Evolutionary conservation across 106 monocot genomes (phyloP).

Genomic region (Dioscorea zingiberensis): DNA sequence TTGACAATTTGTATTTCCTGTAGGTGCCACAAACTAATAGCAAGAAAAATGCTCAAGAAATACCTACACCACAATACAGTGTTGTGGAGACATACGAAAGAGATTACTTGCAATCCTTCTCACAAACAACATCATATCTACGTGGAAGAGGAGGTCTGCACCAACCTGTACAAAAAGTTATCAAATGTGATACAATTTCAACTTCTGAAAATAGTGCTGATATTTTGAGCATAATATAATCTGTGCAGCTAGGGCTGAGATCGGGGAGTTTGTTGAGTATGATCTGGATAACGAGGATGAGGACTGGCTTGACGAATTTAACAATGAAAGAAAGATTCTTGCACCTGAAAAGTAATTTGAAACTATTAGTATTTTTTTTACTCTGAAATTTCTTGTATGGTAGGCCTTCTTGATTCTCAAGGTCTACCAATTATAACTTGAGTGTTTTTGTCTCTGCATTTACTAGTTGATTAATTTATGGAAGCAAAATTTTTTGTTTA

Average conservation of each 20-base stretch:
- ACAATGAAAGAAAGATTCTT: conserved; percentile 71
- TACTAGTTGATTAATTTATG: not conserved
- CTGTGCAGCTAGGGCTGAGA: conserved; percentile 79
- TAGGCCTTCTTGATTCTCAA: not conserved
- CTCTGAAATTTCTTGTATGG: not conserved
- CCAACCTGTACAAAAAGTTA: not conserved
- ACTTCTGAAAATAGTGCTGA: not conserved
- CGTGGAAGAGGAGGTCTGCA: conserved; percentile 93
- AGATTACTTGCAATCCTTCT: conserved; percentile 81
- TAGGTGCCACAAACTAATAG: conserved; percentile 42
- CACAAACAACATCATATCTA: conserved; percentile 77
- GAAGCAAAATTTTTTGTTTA: not conserved
- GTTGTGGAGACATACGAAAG: conserved; percentile 91
- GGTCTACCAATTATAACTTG: not conserved
- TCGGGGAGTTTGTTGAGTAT: conserved; percentile 96
- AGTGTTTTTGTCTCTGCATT: not conserved
- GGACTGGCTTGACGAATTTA: conserved; percentile 87
- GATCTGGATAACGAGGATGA: conserved; percentile 97
- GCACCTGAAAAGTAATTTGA: conserved; percentile 68
- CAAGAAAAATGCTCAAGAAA: conserved; percentile 66
- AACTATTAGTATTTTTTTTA: conserved; percentile 1
- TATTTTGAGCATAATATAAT: conserved; percentile 9
- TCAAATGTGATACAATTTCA: not conserved
- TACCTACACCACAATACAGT: conserved; percentile 85
- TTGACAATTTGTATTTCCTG: conserved; percentile 1